Evolutionary conservation across 306 rosid species (phyloP).

Genomic region (Vachellia pachyceras): DNA sequence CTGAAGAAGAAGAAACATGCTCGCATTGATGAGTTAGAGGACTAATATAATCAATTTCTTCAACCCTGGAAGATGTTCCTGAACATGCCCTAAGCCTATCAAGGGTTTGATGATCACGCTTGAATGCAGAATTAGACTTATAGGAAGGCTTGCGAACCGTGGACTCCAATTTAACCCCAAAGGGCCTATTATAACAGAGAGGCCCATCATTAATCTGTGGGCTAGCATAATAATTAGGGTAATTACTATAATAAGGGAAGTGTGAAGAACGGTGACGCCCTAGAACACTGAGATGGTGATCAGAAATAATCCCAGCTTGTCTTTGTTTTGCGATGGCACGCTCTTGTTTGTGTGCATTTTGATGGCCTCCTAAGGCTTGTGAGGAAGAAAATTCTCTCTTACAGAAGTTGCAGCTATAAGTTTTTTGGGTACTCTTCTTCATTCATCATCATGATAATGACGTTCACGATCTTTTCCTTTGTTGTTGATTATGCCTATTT

Average conservation of each 20-base stretch:
- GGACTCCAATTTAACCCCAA: conserved; percentile 60
- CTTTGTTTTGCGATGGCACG: conserved; percentile 69
- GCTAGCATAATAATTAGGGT: conserved; percentile 37
- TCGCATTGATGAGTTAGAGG: neutral
- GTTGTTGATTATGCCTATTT: neutral
- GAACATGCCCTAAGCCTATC: neutral
- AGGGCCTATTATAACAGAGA: conserved; percentile 41
- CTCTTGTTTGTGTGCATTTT: conserved; percentile 74
- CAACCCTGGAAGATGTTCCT: neutral
- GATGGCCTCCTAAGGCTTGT: conserved; percentile 88
- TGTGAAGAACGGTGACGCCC: conserved; percentile 17
- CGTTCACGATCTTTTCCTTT: neutral
- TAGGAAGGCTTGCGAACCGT: conserved; percentile 59
- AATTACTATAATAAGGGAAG: conserved; percentile 35
- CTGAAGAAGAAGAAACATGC: conserved; percentile 9
- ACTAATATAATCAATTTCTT: neutral
- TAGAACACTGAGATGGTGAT: conserved; percentile 4
- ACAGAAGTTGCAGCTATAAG: conserved; percentile 70
- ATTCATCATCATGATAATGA: neutral
- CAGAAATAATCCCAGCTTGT: conserved; percentile 50
- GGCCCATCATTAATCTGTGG: neutral
- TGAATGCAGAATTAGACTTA: conserved; percentile 8
- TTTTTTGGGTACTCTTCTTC: conserved; percentile 28
- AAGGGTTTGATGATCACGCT: neutral
- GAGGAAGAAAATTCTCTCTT: conserved; percentile 71